Conservation (phyloP, 2,329 filamentous ascomycete genomes). For the Penicillium janthinellum region DNA sequence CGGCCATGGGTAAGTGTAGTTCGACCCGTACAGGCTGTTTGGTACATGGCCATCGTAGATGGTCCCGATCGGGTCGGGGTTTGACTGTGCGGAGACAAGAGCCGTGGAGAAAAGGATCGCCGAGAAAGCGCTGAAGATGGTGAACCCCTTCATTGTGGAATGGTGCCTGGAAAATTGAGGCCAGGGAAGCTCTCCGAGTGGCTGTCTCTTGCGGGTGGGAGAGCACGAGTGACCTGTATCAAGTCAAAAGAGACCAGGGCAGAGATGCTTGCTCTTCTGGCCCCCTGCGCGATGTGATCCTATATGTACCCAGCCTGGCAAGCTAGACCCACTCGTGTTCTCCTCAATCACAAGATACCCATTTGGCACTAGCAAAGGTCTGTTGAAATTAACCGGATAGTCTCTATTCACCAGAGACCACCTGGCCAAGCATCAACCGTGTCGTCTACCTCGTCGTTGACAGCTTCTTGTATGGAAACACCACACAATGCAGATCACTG, state of each 20-base stretch:
- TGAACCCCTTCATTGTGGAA: not conserved
- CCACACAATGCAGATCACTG: no score
- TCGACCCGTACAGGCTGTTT: conserved; percentile 11
- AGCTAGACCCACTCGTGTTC: not conserved
- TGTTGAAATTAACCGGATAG: not conserved
- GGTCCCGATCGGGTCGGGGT: conserved; percentile 14
- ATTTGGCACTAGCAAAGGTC: not conserved
- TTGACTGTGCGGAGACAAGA: conserved; percentile 9
- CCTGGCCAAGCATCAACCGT: no score
- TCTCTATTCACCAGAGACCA: not conserved
- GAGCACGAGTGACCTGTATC: not conserved
- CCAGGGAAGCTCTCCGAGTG: not conserved
- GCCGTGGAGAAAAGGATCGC: not conserved
- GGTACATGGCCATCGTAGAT: conserved; percentile 15
- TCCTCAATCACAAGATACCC: not conserved
- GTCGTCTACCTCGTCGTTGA: no score
- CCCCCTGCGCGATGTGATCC: not conserved
- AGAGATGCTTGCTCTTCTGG: not conserved
- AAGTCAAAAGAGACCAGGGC: not conserved
- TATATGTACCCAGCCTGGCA: not conserved
- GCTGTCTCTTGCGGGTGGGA: no score
- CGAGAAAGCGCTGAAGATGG: not conserved
- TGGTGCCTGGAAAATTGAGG: not conserved
- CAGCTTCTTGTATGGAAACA: no score
- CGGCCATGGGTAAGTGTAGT: conserved; percentile 17